Conservation (phyloP, 805 yeast genomes). For the Candida xiaguanensis region DNA sequence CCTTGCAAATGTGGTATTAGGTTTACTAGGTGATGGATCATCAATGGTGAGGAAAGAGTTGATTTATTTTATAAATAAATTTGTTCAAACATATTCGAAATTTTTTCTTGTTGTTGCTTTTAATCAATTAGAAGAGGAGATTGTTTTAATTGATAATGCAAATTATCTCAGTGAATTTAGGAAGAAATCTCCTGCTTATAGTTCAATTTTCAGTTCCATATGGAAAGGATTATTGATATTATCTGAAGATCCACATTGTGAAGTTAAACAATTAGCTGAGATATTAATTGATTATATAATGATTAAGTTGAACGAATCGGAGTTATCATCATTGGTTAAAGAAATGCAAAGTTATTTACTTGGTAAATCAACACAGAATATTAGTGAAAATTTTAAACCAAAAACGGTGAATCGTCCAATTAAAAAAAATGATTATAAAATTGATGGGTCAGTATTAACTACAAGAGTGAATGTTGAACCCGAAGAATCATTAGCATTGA, state of each 20-base stretch:
- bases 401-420: constrained; percentile 26
- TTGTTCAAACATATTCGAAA: constrained; percentile 63
- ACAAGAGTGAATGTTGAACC: constrained; percentile 21
- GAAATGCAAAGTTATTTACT: constrained; percentile 64
- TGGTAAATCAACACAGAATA: constrained; percentile 44
- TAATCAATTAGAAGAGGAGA: constrained; percentile 77
- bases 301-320: constrained; percentile 59
- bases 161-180: constrained; percentile 59
- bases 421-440: constrained; percentile 22
- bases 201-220: constrained; percentile 77
- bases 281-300: constrained; percentile 72
- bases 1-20: constrained; percentile 64
- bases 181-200: constrained; percentile 74
- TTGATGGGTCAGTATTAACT: constrained; percentile 24
- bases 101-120: constrained; percentile 86
- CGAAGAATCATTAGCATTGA: constrained; percentile 30
- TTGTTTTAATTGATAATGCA: constrained; percentile 60
- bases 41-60: constrained; percentile 85
- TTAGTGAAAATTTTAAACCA: constrained; percentile 38
- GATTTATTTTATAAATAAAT: constrained; percentile 69
- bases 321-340: constrained; percentile 57
- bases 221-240: constrained; percentile 83
- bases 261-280: constrained; percentile 70
- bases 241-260: constrained; percentile 84
- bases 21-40: constrained; percentile 80